Evolutionary conservation across 768 basidiomycete species (phyloP).

Genomic region (Boletus vinaceobasis): DNA sequence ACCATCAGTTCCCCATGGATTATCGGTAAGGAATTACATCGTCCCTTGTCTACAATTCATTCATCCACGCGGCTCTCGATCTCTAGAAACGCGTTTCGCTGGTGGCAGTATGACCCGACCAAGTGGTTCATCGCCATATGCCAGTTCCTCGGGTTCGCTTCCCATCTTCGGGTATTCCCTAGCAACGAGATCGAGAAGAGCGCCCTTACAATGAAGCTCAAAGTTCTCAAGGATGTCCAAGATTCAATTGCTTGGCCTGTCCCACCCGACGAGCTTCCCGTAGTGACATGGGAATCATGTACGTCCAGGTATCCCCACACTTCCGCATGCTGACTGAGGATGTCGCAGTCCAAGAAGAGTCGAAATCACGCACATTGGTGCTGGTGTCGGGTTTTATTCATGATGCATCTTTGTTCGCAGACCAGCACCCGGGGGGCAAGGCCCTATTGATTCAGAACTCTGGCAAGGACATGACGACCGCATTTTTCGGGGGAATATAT

Average conservation of each 20-base stretch:
- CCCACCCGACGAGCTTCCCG: conserved; percentile 56
- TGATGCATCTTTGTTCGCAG: conserved; percentile 69
- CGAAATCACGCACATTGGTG: conserved; percentile 61
- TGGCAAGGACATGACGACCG: conserved; percentile 81
- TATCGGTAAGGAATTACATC: conserved; percentile 29
- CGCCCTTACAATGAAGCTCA: conserved; percentile 78
- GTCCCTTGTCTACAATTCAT: not conserved
- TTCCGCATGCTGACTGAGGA: not conserved
- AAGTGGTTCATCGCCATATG: conserved; percentile 79
- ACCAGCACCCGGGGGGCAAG: conserved; percentile 78
- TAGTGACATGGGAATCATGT: conserved; percentile 83
- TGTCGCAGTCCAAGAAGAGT: conserved; percentile 59
- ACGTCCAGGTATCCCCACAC: conserved; percentile 26
- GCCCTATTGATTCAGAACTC: conserved; percentile 52
- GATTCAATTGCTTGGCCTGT: conserved; percentile 63
- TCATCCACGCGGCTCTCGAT: conserved; percentile 4
- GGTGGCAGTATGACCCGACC: conserved; percentile 72
- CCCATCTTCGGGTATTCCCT: conserved; percentile 78
- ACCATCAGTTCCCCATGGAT: conserved; percentile 86
- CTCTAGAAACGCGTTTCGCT: conserved; percentile 62
- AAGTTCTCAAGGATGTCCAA: conserved; percentile 61
- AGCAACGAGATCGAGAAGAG: conserved; percentile 86
- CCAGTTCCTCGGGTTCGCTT: conserved; percentile 65
- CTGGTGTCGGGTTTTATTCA: conserved; percentile 86
- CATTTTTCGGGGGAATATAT: conserved; percentile 85